These are phyloP conservation scores for Neonectria punicea DNA, from an alignment of 2,329 filamentous ascomycete genomes.

Conservation along the genomic window DNA sequence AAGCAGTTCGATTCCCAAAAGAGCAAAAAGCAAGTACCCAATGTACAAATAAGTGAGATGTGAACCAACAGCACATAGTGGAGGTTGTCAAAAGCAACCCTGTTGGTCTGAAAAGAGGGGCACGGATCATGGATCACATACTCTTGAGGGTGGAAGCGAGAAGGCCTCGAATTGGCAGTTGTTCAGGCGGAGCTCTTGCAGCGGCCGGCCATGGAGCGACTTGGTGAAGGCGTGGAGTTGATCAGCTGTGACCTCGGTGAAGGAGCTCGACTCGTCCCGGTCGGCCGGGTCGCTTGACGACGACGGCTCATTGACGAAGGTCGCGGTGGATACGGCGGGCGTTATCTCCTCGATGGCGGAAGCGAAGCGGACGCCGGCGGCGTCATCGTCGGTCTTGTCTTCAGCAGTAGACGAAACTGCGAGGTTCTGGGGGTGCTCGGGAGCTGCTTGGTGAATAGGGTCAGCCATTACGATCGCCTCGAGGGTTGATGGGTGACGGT, in stretches of 20 bases:
- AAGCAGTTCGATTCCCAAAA: neutral
- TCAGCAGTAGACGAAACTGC: conserved; percentile 21
- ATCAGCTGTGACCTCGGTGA: conserved; percentile 62
- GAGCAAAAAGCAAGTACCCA: conserved; percentile 1
- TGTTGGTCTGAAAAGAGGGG: conserved; percentile 20
- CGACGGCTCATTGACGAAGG: conserved; percentile 36
- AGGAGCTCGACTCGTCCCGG: conserved; percentile 42
- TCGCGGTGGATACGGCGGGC: conserved; percentile 55
- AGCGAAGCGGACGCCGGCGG: conserved; percentile 75
- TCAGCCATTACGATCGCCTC: conserved; percentile 36
- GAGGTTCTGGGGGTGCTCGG: conserved; percentile 20
- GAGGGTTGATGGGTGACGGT: conserved; percentile 16
- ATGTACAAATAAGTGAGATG: neutral
- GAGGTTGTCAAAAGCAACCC: conserved; percentile 12
- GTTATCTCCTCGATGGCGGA: conserved; percentile 76
- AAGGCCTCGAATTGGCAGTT: conserved; percentile 92
- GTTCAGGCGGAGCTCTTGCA: conserved; percentile 85
- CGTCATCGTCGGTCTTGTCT: conserved; percentile 30
- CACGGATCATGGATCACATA: conserved; percentile 61
- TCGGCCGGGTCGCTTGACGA: conserved; percentile 38
- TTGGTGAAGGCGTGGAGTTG: conserved; percentile 78
- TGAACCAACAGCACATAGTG: conserved; percentile 2
- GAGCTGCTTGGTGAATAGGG: conserved; percentile 22
- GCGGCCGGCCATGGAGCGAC: conserved; percentile 75
- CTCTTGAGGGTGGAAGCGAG: conserved; percentile 85